phyloP scores from a whole-genome alignment of 192 early-diverging fungal species.

The Linderina pennispora region DNA sequence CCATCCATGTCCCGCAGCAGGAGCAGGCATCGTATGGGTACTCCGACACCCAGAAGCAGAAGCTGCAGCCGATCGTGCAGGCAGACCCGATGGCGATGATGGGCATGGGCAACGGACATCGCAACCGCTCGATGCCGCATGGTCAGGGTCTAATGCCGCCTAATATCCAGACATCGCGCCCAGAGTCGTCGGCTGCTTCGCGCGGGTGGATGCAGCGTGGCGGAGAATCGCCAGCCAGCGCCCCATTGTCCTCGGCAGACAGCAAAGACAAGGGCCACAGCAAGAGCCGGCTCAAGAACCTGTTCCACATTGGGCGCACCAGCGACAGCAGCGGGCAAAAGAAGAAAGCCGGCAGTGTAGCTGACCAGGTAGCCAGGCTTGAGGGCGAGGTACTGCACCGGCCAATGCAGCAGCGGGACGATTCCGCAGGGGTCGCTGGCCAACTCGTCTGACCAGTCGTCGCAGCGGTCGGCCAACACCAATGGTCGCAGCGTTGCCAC shows the following conservation, averaged over 20 bases:
- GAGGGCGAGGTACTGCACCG: background rate
- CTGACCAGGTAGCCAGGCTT: background rate
- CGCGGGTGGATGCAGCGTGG: no score
- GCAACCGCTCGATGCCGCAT: background rate
- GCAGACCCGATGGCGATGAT: slow-evolving; percentile 10
- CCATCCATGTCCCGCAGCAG: no score
- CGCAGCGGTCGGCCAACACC: no score
- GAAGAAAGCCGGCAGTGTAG: slow-evolving; percentile 3
- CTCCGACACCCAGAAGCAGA: slow-evolving; percentile 26
- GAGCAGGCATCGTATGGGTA: background rate
- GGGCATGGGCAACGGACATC: background rate
- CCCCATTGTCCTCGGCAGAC: no score
- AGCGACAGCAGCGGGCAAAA: slow-evolving; percentile 4
- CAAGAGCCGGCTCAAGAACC: slow-evolving; percentile 40
- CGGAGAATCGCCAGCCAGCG: no score
- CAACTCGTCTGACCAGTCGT: no score
- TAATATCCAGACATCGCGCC: slow-evolving; percentile 1
- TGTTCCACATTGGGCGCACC: slow-evolving; percentile 30
- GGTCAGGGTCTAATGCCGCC: slow-evolving; percentile 3
- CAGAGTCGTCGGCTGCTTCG: no score
- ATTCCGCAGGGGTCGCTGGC: no score
- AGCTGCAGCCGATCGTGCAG: slow-evolving; percentile 18
- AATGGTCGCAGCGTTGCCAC: no score
- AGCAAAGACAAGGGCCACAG: slow-evolving; percentile 32
- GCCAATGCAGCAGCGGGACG: no score